Base-by-base conservation (phyloP, 495 filamentous ascomycete species). In the Aspergillus cavernicola region DNA sequence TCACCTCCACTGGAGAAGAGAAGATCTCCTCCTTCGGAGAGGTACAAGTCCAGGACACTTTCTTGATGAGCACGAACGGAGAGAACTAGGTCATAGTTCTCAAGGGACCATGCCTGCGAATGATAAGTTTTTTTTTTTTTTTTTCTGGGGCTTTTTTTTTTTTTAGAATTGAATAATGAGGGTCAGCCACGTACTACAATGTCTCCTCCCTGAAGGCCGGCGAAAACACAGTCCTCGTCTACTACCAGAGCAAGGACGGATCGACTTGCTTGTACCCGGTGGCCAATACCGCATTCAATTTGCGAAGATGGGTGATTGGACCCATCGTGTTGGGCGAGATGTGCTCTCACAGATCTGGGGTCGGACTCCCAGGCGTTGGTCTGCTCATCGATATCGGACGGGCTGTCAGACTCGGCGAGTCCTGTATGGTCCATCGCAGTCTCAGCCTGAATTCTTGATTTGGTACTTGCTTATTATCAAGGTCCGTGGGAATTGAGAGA, bases 1-100 rank as follows among this genome's bases (percentile, higher is more conserved):
- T 98, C 95, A 33, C 90, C 91, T 15, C 89, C 95, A 63, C 86
- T 92, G 28, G 95, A 97, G 66, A 98, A 93, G 13, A 98, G 84
- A 13, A 93, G 73, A 35, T 77, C 76, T 33, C 80, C 68, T 66
- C 93, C 88, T 31, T 83, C 74, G 8, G 87, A 89, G 2, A 97
- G 76, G 65, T 80, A 89, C 3, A 98, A 79, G 58, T 83, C 87
- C 33, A 98, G 83, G 35, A 98, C 90, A 62, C 90, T 95, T 31
- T 92, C 87, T 62, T 85, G 85, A 71, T 98, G 93, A 10, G 87
- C 93, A 56, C 89, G 85, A 50, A 97, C 81, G 1, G 82, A 85
- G 38, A 80, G 75, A 28, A 86, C 78, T 16, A 85, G 83, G 66
- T 92, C 85, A 66, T 87, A 97, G 2, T 90, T 92, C 58, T 87